These are phyloP conservation scores for Pulicaria dysenterica DNA, from an alignment of 129 eudicot species.

Conservation along the genomic window DNA sequence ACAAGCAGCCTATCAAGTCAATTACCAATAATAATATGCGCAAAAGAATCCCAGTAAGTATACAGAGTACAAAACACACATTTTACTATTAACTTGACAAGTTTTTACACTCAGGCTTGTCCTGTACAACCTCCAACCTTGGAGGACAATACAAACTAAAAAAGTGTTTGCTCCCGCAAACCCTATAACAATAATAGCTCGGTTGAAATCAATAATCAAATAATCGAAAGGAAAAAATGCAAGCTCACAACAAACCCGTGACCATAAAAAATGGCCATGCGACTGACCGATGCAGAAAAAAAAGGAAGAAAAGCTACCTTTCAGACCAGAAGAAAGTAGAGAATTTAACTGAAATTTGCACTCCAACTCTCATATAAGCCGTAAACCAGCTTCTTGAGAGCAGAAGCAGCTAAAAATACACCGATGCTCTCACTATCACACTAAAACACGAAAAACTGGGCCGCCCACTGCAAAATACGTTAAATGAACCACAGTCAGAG, in stretches of 20 bases:
- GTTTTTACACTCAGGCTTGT: constrained; percentile 42
- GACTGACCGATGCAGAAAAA: constrained; percentile 21
- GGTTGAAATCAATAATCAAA: constrained; percentile 34
- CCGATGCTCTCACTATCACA: constrained; percentile 62
- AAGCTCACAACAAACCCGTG: constrained; percentile 58
- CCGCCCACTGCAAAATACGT: constrained; percentile 30
- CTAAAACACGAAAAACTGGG: constrained; percentile 34
- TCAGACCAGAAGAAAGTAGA: constrained; percentile 34
- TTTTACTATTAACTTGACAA: constrained; percentile 40
- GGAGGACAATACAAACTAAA: constrained; percentile 44
- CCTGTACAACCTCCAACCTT: constrained; percentile 57
- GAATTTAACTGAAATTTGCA: constrained; percentile 28
- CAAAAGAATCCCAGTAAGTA: constrained; percentile 6
- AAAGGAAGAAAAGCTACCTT: constrained; percentile 26
- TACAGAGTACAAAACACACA: constrained; percentile 34
- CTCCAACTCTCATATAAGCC: constrained; percentile 40
- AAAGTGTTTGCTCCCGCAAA: constrained; percentile 40
- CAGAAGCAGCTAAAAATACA: constrained; percentile 91
- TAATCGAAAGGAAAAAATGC: constrained; percentile 45
- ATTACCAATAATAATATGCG: too few relatives aligned
- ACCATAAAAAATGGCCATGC: constrained; percentile 43
- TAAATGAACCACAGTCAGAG: constrained; percentile 13
- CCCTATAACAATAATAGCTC: constrained; percentile 25
- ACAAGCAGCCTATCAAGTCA: too few relatives aligned
- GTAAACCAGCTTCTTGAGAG: constrained; percentile 59